phyloP scores from a whole-genome alignment of 2,329 filamentous ascomycete genomes.

The Hirsutella minnesotensis region DNA sequence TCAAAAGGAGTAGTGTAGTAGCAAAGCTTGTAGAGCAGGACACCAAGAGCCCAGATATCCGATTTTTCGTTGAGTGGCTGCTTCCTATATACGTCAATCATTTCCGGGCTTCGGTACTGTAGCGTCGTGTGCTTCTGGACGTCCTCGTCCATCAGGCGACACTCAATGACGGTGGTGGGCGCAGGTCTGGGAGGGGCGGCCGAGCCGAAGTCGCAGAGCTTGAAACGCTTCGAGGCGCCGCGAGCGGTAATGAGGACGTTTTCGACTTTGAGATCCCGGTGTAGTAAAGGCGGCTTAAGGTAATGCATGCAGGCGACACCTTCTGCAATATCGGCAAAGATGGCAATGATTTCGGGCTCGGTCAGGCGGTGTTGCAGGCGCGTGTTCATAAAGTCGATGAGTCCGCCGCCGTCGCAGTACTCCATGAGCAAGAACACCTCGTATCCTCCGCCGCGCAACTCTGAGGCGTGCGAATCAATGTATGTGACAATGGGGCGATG shows the following conservation, averaged over 20 bases:
- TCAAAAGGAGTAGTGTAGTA: slow-evolving; percentile 99
- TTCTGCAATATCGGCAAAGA: slow-evolving; percentile 91
- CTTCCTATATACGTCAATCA: slow-evolving; percentile 96
- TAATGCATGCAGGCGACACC: slow-evolving; percentile 99
- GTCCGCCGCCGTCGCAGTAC: slow-evolving; percentile 82
- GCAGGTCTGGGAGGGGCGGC: slow-evolving; percentile 74
- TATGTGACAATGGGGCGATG: slow-evolving; percentile 95
- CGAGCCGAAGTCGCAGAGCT: slow-evolving; percentile 96
- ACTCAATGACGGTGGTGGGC: slow-evolving; percentile 77
- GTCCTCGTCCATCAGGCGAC: slow-evolving; percentile 88
- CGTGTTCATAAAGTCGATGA: slow-evolving; percentile 99
- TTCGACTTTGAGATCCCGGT: slow-evolving; percentile 94
- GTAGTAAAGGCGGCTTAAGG: slow-evolving; percentile 81
- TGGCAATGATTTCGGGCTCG: slow-evolving; percentile 93
- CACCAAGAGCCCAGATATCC: slow-evolving; percentile 94
- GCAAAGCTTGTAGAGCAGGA: slow-evolving; percentile 93
- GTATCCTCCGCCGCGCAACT: slow-evolving; percentile 84
- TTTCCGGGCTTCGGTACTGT: slow-evolving; percentile 95
- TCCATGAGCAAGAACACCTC: slow-evolving; percentile 99
- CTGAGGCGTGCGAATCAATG: slow-evolving; percentile 94
- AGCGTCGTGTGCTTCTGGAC: slow-evolving; percentile 94
- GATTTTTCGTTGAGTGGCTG: slow-evolving; percentile 97
- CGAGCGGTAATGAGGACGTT: slow-evolving; percentile 80
- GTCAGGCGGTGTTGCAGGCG: slow-evolving; percentile 90
- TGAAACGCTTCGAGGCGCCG: slow-evolving; percentile 64